phyloP scores from a whole-genome alignment of 1,139 yeast species.

The Arxiozyma heterogenica region DNA sequence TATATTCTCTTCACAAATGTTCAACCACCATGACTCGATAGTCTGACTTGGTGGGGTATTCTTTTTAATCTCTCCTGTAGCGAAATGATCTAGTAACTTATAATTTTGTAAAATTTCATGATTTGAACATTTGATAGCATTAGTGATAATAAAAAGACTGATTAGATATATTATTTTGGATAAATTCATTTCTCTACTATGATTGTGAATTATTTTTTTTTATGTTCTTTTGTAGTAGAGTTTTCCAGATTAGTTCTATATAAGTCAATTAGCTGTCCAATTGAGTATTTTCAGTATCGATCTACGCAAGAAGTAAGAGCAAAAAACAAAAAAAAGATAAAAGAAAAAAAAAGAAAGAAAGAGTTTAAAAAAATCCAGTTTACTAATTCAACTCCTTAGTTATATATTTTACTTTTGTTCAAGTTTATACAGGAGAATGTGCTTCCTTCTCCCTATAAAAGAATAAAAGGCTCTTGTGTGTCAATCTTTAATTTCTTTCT shows the following conservation, averaged over 20 bases:
- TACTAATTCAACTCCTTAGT: not conserved
- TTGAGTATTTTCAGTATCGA: not conserved
- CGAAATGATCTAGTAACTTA: conserved; percentile 11
- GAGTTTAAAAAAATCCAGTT: too few species aligned
- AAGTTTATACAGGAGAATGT: not conserved
- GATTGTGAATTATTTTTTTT: not conserved
- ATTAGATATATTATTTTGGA: not conserved
- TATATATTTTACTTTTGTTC: not conserved
- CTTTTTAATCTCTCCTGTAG: conserved; percentile 26
- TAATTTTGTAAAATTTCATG: conserved; percentile 21
- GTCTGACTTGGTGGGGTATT: conserved; percentile 76
- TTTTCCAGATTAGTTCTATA: not conserved
- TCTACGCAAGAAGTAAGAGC: too few species aligned
- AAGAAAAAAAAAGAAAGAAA: too few species aligned
- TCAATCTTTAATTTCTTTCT: not conserved
- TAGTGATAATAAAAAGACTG: conserved; percentile 1
- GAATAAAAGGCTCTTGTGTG: too few species aligned
- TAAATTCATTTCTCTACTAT: not conserved
- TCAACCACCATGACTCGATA: conserved; percentile 55
- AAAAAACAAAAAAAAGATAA: too few species aligned
- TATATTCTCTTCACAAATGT: conserved; percentile 50
- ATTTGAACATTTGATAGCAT: conserved; percentile 18
- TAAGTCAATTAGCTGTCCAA: not conserved
- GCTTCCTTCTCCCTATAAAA: too few species aligned
- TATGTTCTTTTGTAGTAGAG: not conserved